Evolutionary conservation across 176 grass and related monocot genomes (phyloP).

Genomic region (Triticum monococcum): DNA sequence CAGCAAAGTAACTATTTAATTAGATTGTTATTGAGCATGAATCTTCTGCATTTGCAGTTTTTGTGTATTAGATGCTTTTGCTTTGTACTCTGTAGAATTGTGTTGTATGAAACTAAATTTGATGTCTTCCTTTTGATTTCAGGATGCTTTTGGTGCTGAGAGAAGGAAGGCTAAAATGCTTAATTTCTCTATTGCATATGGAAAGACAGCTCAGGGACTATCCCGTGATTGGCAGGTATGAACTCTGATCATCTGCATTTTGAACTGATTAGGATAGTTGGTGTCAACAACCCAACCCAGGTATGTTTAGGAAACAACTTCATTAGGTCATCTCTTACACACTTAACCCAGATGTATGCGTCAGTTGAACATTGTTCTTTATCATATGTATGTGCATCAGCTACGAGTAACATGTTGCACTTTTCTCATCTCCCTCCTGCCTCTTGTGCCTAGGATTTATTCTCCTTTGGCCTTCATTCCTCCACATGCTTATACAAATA

Average conservation of each 20-base stretch:
- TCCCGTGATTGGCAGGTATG: conserved; percentile 87
- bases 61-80: background rate
- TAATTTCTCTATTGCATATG: conserved; percentile 97
- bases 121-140: conserved; percentile 14
- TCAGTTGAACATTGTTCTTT: too few species aligned
- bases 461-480: background rate
- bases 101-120: background rate
- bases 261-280: conserved; percentile 9
- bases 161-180: conserved; percentile 97
- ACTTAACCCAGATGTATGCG: conserved; percentile 4
- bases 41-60: background rate
- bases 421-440: background rate
- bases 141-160: conserved; percentile 92
- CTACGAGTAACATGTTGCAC: background rate
- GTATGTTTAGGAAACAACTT: background rate
- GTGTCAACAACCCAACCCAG: background rate
- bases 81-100: background rate
- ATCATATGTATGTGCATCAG: background rate
- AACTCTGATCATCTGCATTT: conserved; percentile 24
- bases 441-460: background rate
- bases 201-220: conserved; percentile 79
- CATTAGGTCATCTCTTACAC: background rate
- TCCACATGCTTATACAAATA: background rate
- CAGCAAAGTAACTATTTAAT: background rate
- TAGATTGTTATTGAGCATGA: background rate